Evolutionary conservation across 2,329 filamentous ascomycete genomes (phyloP), one percentile per base, ranked within the genome.

Genomic region (Fusarium sp.): DNA sequence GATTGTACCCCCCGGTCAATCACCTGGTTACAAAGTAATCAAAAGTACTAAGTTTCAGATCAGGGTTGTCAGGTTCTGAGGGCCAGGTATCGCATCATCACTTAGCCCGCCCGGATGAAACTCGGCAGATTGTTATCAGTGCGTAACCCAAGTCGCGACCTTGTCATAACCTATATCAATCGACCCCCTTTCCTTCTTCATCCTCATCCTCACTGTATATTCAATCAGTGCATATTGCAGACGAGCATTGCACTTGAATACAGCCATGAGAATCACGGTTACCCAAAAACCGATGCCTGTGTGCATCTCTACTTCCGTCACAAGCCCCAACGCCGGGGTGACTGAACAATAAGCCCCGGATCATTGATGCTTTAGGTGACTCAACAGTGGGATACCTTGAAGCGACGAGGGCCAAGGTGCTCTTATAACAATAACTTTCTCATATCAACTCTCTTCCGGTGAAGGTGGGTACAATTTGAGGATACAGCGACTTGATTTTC

Each of bases 291-390:
- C 59, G 67, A 75, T 77, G 75, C 74, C 72, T 48, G 51, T 66
- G 70, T 65, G 75, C 74, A 73, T 72, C 58, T 55, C 49, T 69
- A 58, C 54, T 70, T 52, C 63, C 62, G 38, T 82, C 79, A 80
- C 85, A 84, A 87, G 82, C 86, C 87, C 87, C 86, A 88, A 86
- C 78, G 86, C 70, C 75, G 87, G 87, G 87, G 86, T 87, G 70
- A 77, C 77, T 72, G 79, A 77, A 75, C 78, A 85, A 78, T 88
- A 85, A 83, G 72, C 72, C 64, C 58, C n/a, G 31, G 52, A 55
- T 70, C 63, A 61, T 51, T 51, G 55, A 71, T 72, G 76, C 78
- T 77, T 80, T 66, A 31, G 59, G 76, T 79, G 76, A 72, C 66
- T 69, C 35, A 57, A 70, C 73, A 31, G 41, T 44, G 36, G 47